A percentile compares a stretch with the other conserved stretches of the same genome.
These are phyloP conservation scores for Vickermania spadyakhi DNA, from an alignment of 208 protist species.

Conservation along the genomic window DNA sequence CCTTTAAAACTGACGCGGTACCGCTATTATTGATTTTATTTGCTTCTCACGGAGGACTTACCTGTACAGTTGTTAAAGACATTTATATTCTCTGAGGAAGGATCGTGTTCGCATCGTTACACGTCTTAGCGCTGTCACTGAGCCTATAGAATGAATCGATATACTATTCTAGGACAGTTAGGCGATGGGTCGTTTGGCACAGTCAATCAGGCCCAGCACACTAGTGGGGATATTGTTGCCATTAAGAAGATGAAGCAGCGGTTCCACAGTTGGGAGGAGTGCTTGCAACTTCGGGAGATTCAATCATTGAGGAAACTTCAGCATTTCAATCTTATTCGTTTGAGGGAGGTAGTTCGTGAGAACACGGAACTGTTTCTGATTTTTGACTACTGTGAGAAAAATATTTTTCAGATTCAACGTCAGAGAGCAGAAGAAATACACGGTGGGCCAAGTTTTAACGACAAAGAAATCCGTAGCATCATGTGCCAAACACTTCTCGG, in stretches of 20 bases:
- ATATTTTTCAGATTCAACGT: slow-evolving; percentile 95
- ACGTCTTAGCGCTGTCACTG: too few species aligned
- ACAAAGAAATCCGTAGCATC: slow-evolving; percentile 92
- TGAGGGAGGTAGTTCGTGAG: slow-evolving; percentile 97
- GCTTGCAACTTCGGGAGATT: slow-evolving; percentile 94
- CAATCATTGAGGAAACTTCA: slow-evolving; percentile 93
- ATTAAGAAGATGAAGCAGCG: slow-evolving; percentile 99
- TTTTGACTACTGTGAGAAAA: slow-evolving; percentile 97
- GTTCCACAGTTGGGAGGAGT: slow-evolving; percentile 97
- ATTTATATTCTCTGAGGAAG: too few species aligned
- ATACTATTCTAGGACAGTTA: slow-evolving; percentile 91
- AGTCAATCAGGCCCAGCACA: slow-evolving; percentile 92
- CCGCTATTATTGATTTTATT: too few species aligned
- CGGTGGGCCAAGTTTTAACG: slow-evolving; percentile 85
- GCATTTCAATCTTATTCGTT: slow-evolving; percentile 96
- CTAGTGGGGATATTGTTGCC: slow-evolving; percentile 88
- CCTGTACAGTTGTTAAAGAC: too few species aligned
- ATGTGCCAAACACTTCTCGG: slow-evolving; percentile 87
- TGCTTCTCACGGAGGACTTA: too few species aligned
- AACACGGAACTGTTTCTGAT: slow-evolving; percentile 97
- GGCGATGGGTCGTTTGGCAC: slow-evolving; percentile 97
- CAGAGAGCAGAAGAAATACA: slow-evolving; percentile 75
- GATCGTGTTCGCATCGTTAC: too few species aligned
- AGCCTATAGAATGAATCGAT: slow-evolving; percentile 94
- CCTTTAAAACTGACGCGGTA: too few species aligned